Base-by-base conservation (phyloP, 2,329 filamentous ascomycete genomes). In the Claviceps maximensis region DNA sequence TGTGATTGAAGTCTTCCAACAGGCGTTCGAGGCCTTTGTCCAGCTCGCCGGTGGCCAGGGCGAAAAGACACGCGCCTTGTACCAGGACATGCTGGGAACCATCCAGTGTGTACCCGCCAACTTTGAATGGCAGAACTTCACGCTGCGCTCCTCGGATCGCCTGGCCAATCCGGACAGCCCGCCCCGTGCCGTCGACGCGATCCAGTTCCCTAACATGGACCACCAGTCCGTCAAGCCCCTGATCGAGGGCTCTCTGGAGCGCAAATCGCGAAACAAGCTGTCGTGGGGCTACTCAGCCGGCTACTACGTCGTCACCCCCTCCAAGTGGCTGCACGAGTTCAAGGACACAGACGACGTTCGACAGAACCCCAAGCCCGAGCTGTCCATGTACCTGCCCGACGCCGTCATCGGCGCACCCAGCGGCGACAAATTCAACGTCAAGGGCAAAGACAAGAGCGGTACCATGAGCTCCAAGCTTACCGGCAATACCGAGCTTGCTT, bases 251-350 rank as follows among this genome's bases (percentile, higher is more conserved):
- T 84, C 81, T 0, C 78, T 98, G 49, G 89, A 96, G 74, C 85
- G 89, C 64, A 97, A 95, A 72, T 89, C 86, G 56, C 86, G 89
- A 61, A 86, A 95, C 68, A 84, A 95, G 70, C 80, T 89, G 33
- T 78, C 78, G 21, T 81, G 85, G 70, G 85, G 86, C 54, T 93
- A 87, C 69, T 83, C 82, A 57, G 80, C 86, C 0, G 82, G 80
- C 53, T 95, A 94, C 75, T 98, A 95, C 65, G 91, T 93, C 53
- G 82, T 97, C 48, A 95, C 89, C 0, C 86, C 89, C 0, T 80
- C 87, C 54, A 89, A 87, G 63, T 98, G 85, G 71, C 72, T 98
- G 54, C 93, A 98, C 72, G 90, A 96, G 69, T 98, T 95, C 77
- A 95, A 95, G 71, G 89, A 94, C 63, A 86, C 87, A 65, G 91